phyloP scores from a whole-genome alignment of 495 filamentous ascomycete genomes.

The Penicillium taxi region DNA sequence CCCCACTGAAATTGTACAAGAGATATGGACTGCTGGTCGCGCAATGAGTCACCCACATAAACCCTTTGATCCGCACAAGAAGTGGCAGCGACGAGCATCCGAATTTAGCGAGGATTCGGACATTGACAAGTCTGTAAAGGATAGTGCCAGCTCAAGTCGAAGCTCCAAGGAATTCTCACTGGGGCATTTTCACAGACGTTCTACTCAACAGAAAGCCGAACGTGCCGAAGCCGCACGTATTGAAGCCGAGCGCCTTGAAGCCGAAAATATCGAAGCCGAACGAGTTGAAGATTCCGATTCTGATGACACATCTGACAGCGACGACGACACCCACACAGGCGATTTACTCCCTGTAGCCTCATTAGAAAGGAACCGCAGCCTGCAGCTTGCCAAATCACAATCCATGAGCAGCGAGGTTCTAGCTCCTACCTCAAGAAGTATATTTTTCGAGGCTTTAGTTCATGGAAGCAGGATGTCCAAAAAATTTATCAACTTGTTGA shows the following conservation, averaged over 20 bases:
- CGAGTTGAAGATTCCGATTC: not conserved
- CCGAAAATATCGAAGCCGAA: not conserved
- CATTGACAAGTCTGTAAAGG: not conserved
- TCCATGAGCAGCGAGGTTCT: constrained; percentile 10
- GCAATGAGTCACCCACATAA: constrained; percentile 50
- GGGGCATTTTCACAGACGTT: too few species aligned
- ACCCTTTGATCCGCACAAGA: constrained; percentile 10
- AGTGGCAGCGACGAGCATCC: constrained; percentile 8
- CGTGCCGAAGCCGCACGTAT: not conserved
- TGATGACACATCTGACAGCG: not conserved
- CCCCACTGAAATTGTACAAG: constrained; percentile 63
- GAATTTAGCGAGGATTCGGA: not conserved
- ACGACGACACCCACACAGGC: not conserved
- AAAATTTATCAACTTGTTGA: constrained; percentile 60
- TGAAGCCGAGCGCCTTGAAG: not conserved
- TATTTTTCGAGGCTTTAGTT: constrained; percentile 28
- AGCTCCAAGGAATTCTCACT: too few species aligned
- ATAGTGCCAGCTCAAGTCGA: not conserved
- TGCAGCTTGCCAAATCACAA: constrained; percentile 8
- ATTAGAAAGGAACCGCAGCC: constrained; percentile 4
- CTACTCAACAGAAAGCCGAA: too few species aligned
- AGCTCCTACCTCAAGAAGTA: constrained; percentile 3
- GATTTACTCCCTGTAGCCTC: not conserved
- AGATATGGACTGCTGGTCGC: constrained; percentile 47
- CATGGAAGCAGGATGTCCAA: constrained; percentile 25